Evolutionary conservation across 192 early-diverging fungal species (phyloP), one percentile per base, ranked within the genome.

Genomic region (Chytriomyces sp.): DNA sequence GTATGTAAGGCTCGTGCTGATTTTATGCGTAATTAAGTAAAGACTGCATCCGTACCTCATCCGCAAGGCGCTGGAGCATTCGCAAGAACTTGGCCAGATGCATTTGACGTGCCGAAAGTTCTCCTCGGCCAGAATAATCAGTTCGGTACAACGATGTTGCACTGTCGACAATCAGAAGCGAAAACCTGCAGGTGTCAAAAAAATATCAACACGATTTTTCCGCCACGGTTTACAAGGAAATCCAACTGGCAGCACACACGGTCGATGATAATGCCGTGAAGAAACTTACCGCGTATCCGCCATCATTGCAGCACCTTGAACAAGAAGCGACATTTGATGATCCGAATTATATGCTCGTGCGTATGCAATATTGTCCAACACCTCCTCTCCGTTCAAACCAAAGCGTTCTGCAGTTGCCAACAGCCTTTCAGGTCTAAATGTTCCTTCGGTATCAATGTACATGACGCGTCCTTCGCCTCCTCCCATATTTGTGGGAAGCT

Each of bases 361-460:
- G 80, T 91, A 92, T 2, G 95, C 96, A 26, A 99, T 92, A 80
- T 99, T 99, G 49, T 97, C 96, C 57, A 99, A 82, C 0, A 94
- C 93, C 73, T 97, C 95, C 53, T 91, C 91, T 7, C 91, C 91
- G 70, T 93, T 87, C 79, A 98, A 71, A 26, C 88, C 90, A 82
- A 78, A 97, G 80, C 96, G 83, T 84, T 95, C 91, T 7, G 96
- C 91, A 48, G 96, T 91, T 7, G 94, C 83, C 11, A 96, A 85
- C 24, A 98, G 80, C 50, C 97, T 88, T 77, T 93, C 93, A 0
- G 97, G 96, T 53, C 97, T 91, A 83, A 99, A 99, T 0, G 96
- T 99, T 61, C 95, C 94, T 82, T 99, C 97, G 0, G 95, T 97
- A 77, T 99, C 97, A 67, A 99, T 95, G 79, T 97, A 99, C 72